Percentiles rank a stretch among this genome's conserved stretches.
Evolutionary conservation across 805 yeast genomes (phyloP).

Genomic region (Suhomyces kilbournensis): DNA sequence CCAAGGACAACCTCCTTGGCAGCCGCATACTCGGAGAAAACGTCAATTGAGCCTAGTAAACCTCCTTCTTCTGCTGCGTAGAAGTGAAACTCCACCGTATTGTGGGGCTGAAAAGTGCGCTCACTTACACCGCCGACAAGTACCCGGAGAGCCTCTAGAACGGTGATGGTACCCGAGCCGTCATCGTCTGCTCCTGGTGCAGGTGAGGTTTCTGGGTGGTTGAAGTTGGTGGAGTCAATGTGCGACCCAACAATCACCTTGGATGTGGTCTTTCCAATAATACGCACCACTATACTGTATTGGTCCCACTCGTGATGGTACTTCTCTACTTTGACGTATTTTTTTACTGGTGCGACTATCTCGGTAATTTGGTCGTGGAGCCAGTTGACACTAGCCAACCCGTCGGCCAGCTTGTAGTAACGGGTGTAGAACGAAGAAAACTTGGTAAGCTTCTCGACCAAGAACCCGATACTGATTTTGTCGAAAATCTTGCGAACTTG

Average conservation of each 20-base stretch:
- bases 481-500: conserved; percentile 40
- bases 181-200: conserved; percentile 97
- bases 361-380: conserved; percentile 48
- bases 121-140: conserved; percentile 15
- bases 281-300: conserved; percentile 64
- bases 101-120: conserved; percentile 26
- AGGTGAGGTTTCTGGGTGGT: conserved; percentile 60
- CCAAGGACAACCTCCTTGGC: conserved; percentile 56
- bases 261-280: conserved; percentile 49
- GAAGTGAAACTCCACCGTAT: conserved; percentile 88
- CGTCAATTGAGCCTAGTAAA: conserved; percentile 76
- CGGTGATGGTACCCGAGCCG: conserved; percentile 81
- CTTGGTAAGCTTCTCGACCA: conserved; percentile 52
- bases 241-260: conserved; percentile 85
- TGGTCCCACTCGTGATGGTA: conserved; percentile 74
- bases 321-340: conserved; percentile 36
- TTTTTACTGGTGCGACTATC: conserved; percentile 25
- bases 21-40: conserved; percentile 55
- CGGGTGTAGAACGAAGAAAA: conserved; percentile 72
- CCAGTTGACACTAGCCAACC: conserved; percentile 70
- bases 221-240: conserved; percentile 75
- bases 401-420: conserved; percentile 69
- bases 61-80: conserved; percentile 97
- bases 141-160: conserved; percentile 69
- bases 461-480: conserved; percentile 43